Evolutionary conservation across 1,284 basidiomycete genomes (phyloP), one percentile per base, ranked within the genome.

Genomic region (Puccinia triticina): DNA sequence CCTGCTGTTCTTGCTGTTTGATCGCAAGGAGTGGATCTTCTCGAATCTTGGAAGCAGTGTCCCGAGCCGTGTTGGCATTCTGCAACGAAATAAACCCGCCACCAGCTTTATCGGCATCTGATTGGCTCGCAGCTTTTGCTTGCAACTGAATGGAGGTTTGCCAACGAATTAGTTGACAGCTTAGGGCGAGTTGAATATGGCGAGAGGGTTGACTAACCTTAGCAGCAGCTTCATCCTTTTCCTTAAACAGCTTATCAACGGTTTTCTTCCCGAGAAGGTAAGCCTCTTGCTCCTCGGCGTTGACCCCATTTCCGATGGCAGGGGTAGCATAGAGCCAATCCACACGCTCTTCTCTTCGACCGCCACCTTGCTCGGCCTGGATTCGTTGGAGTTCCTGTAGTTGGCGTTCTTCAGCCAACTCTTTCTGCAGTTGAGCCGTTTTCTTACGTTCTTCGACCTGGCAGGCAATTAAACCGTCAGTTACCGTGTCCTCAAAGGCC

Each of bases 321-420:
- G 97, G 96, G 0, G 96, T 97, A 21, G 96, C 90, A 88, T 99
- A 99, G 94, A 99, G 96, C 97, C 97, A 99, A 87, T 99, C 96
- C 77, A 99, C 88, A 86, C 95, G 94, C 87, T 98, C 96, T 73
- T 92, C 91, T 84, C 94, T 90, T 88, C 96, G 97, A 89, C 93
- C 94, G n/a, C 59, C 59, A 43, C 97, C 97, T 11, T 96, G 98
- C 84, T 95, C 92, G 83, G 93, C 93, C 87, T 97, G 95, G 71
- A 99, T 88, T 72, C 96, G 91, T 87, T 98, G 96, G 23, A 99
- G 91, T 86, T 99, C 96, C 85, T 97, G 95, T 40, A 99, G 88
- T 87, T 98, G 96, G 18, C 97, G 90, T 87, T 99, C 96, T 86
- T 99, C 96, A 85, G 98, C 96, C 84, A 95, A 93, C 88, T 99